Base-by-base conservation (phyloP, 2,329 filamentous ascomycete genomes). In the Penicillium sp. region DNA sequence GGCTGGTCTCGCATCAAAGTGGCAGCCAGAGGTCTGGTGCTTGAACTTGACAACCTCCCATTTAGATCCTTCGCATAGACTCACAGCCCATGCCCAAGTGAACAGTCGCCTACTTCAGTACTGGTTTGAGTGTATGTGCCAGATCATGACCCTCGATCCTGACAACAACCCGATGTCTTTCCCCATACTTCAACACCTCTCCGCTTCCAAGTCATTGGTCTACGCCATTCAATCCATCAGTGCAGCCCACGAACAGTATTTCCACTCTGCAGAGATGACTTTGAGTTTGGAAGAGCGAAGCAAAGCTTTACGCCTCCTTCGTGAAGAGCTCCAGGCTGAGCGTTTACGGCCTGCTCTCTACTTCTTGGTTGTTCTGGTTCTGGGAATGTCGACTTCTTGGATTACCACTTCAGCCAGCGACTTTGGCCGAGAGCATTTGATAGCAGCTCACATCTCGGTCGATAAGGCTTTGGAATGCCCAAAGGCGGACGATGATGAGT, bases 111-210 rank as follows among this genome's bases (percentile, higher is more conserved):
- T 61, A 8, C 45, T 59, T 18, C 57, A 58, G 31, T 59, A 56
- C 27, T 61, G 59, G 59, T 39, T 57, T n/a, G 57, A 61, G 43
- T 54, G 48, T 36, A 50, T 55, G 27, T 53, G 57, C 9, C 59
- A 60, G 39, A 38, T 32, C 14, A 14, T 44, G n/a, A 51, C 54
- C 5, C 36, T 59, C 27, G 53, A 61, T 31, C 57, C 54, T 29
- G 53, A 56, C 14, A 22, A 54, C 18, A 61, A 61, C 40, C 53
- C 59, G 4, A 53, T 53, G n/a, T 58, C 57, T 2, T 58, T 58
- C 11, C 53, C 50, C 1, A 29, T 40, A 2, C 16, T 59, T 21
- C 39, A 58, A 55, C 29, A 61, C 32, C 2, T 61, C 16, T 11
- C 48, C n/a, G 34, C 51, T 18, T 61, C 59, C 4, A 21, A 48